These are phyloP conservation scores for Pseudogymnoascus sp. DNA, from an alignment of 2,329 filamentous ascomycete species.

Conservation along the genomic window DNA sequence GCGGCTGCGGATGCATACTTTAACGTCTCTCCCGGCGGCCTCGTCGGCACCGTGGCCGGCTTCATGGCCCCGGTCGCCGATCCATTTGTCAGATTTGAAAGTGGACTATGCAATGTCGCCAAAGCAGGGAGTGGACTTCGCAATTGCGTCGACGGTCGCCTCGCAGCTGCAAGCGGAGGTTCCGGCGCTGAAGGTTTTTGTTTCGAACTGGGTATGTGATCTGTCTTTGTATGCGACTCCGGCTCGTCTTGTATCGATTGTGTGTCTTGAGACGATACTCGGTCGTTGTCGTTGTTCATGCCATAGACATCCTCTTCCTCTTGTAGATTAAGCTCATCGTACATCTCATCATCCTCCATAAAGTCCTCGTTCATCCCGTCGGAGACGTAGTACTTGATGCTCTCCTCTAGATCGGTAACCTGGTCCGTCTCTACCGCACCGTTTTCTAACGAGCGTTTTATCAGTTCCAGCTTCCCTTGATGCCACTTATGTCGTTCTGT, in stretches of 20 bases:
- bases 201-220: conserved; percentile 42
- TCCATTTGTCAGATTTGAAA: conserved; percentile 56
- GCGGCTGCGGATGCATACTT: conserved; percentile 97
- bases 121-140: conserved; percentile 92
- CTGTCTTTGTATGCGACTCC: conserved; percentile 49
- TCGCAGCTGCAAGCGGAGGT: conserved; percentile 45
- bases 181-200: conserved; percentile 52
- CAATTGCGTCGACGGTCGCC: conserved; percentile 80
- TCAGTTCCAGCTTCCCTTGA: conserved; percentile 82
- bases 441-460: conserved; percentile 86
- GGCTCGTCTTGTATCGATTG: conserved; percentile 86
- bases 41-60: conserved; percentile 77
- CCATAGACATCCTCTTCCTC: conserved; percentile 88
- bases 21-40: conserved; percentile 80
- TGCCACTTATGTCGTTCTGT: conserved; percentile 97
- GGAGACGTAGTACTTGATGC: conserved; percentile 90
- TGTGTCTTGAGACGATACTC: conserved; percentile 88
- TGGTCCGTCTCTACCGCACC: conserved; percentile 82
- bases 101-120: conserved; percentile 76
- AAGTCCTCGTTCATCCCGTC: conserved; percentile 85
- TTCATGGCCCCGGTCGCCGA: conserved; percentile 69
- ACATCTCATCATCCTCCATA: conserved; percentile 89
- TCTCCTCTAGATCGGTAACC: conserved; percentile 83
- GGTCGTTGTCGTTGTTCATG: conserved; percentile 73
- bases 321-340: conserved; percentile 87